Percentiles rank a stretch among this genome's conserved stretches.
Conservation (phyloP, 2,329 filamentous ascomycete genomes). For the Pseudogymnoascus sp. region DNA sequence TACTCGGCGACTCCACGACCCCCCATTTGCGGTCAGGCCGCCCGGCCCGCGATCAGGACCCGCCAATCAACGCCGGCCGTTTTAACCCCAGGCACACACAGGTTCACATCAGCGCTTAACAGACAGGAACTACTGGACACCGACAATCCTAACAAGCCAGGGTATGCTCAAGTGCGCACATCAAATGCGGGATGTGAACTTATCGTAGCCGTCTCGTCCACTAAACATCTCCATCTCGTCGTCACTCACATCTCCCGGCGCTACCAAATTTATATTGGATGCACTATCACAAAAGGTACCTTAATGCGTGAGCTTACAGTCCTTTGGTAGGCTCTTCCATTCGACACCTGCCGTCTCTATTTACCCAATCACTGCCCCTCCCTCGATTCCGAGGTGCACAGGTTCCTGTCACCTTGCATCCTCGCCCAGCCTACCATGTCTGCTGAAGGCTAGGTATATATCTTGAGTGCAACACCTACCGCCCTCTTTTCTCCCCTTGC, state of each 20-base stretch:
- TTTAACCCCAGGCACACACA: conserved; percentile 1
- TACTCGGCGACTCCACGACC: no score
- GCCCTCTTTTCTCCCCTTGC: conserved; percentile 3
- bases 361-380: not conserved
- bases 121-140: not conserved
- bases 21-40: not conserved
- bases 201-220: not conserved
- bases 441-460: not conserved
- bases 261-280: not conserved
- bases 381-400: conserved; percentile 5
- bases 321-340: not conserved
- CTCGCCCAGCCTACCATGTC: not conserved
- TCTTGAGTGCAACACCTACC: not conserved
- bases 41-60: not conserved
- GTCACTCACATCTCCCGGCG: conserved; percentile 6
- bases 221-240: not conserved
- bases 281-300: conserved; percentile 6
- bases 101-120: conserved; percentile 4
- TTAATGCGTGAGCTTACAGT: not conserved
- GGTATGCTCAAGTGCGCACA: not conserved
- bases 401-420: not conserved
- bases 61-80: not conserved
- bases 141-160: not conserved
- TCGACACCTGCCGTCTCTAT: not conserved
- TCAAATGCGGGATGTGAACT: not conserved